Evolutionary conservation across 352 stramenopile species (phyloP), one percentile per base, ranked within the genome.

Genomic region (Phytophthora ramorum): DNA sequence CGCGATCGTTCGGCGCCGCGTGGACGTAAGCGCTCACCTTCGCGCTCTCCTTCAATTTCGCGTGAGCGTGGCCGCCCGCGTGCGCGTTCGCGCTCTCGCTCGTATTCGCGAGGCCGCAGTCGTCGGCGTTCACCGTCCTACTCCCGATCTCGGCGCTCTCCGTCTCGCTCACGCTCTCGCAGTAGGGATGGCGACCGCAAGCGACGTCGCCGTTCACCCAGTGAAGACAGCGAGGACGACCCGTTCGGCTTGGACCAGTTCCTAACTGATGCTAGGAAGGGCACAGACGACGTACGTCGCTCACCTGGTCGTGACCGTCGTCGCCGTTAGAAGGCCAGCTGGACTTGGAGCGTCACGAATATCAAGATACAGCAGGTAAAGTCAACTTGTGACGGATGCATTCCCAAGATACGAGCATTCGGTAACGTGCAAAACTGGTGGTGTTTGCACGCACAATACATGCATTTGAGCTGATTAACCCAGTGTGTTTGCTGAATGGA

Each of bases 201-300:
- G 51, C 79, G 86, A 53, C 74, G 66, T 30, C 78, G 73, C 10
- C 78, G 74, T 46, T 73, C 77, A 5, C 44, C 67, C 20, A 81
- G 79, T 49, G 76, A 88, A 45, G 68, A 72, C 38, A 85, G 79
- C 37, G 78, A 79, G 22, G 78, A 92, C 52, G 90, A 97, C 44
- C 90, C 90, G 34, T 97, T 94, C 34, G 88, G 87, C 16, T 64
- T 97, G 26, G 90, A 95, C 55, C 81, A 92, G 63, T 95, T 96
- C 57, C 67, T 96, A 22, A 85, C 83, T 12, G 85, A 96, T 34
- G 87, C 87, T 9, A 81, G 87, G 24, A 87, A 82, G 53, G 71
- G 71, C 19, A 45, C 50, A 20, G 66, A 72, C 19, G 63, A 77
- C 26, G 38, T 62, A 22, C 67, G 71, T 14, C 66, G 71, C 24